These are phyloP conservation scores for Rickenella mellea DNA, from an alignment of 768 basidiomycete species.

Conservation along the genomic window DNA sequence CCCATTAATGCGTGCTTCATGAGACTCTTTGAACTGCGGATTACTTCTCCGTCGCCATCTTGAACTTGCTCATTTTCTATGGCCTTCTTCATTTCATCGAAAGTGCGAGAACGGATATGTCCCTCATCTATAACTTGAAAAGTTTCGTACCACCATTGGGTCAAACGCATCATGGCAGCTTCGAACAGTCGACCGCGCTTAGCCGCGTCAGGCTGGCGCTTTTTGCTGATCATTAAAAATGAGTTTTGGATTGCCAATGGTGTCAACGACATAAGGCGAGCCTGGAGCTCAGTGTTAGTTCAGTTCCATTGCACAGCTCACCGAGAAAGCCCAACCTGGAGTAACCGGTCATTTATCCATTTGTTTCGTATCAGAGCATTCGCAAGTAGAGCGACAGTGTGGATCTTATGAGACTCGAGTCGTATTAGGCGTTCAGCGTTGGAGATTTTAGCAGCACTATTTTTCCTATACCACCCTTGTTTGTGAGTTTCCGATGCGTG, in stretches of 20 bases:
- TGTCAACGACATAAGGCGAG: conserved; percentile 78
- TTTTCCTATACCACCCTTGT: conserved; percentile 28
- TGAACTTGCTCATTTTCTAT: conserved; percentile 36
- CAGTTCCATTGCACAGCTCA: conserved; percentile 4
- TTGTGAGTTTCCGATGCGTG: no score
- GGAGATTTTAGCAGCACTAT: conserved; percentile 29
- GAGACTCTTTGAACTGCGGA: conserved; percentile 73
- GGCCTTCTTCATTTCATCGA: conserved; percentile 52
- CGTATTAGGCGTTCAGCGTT: conserved; percentile 65
- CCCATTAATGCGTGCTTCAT: conserved; percentile 88
- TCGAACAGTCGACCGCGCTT: conserved; percentile 87
- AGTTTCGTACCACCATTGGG: conserved; percentile 73
- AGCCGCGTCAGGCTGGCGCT: conserved; percentile 67
- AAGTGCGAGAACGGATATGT: conserved; percentile 68
- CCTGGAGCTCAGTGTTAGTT: conserved; percentile 34
- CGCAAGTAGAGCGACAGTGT: conserved; percentile 72
- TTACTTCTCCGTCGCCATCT: conserved; percentile 46
- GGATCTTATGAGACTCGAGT: conserved; percentile 81
- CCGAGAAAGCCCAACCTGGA: conserved; percentile 53
- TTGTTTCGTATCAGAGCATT: conserved; percentile 69
- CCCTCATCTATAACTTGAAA: conserved; percentile 57
- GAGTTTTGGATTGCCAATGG: conserved; percentile 74
- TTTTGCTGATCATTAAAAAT: conserved; percentile 75
- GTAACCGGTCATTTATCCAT: conserved; percentile 73
- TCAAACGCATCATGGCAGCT: conserved; percentile 60